Evolutionary conservation across 129 eudicot genomes (phyloP).

Genomic region (Pulicaria dysenterica): DNA sequence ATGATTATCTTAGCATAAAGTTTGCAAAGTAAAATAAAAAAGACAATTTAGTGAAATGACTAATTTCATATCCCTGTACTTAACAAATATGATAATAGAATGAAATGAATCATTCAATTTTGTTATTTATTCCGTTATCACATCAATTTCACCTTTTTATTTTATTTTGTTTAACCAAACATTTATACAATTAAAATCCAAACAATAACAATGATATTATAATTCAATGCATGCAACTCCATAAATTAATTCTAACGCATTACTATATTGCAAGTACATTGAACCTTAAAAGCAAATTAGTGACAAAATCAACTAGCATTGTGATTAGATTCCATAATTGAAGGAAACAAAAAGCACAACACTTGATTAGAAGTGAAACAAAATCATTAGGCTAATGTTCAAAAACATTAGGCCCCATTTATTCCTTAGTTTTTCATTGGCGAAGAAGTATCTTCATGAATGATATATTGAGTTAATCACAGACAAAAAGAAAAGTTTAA

Average conservation of each 20-base stretch:
- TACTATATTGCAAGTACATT: conserved; percentile 33
- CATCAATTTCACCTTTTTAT: too few species aligned
- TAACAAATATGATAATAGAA: too few species aligned
- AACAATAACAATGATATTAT: not conserved
- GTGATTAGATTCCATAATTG: conserved; percentile 41
- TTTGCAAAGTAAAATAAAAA: too few species aligned
- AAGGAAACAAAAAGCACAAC: conserved; percentile 32
- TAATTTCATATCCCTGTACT: too few species aligned
- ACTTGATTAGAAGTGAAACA: conserved; percentile 38
- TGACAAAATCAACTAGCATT: conserved; percentile 33
- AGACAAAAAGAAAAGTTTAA: conserved; percentile 40
- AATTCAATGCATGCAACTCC: not conserved
- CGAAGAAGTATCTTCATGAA: conserved; percentile 30
- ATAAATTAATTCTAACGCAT: conserved; percentile 2
- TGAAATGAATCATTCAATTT: too few species aligned
- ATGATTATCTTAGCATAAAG: too few species aligned
- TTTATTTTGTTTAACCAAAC: too few species aligned
- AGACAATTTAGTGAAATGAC: too few species aligned
- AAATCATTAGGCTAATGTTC: conserved; percentile 32
- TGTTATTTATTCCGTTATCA: too few species aligned
- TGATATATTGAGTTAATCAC: conserved; percentile 18
- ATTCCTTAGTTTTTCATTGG: conserved; percentile 36
- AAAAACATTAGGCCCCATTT: conserved; percentile 32
- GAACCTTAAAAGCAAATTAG: conserved; percentile 36
- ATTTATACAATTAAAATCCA: not conserved